These are phyloP conservation scores for Nakaseomyces bracarensis DNA, from an alignment of 1,139 yeast species.

Conservation along the genomic window DNA sequence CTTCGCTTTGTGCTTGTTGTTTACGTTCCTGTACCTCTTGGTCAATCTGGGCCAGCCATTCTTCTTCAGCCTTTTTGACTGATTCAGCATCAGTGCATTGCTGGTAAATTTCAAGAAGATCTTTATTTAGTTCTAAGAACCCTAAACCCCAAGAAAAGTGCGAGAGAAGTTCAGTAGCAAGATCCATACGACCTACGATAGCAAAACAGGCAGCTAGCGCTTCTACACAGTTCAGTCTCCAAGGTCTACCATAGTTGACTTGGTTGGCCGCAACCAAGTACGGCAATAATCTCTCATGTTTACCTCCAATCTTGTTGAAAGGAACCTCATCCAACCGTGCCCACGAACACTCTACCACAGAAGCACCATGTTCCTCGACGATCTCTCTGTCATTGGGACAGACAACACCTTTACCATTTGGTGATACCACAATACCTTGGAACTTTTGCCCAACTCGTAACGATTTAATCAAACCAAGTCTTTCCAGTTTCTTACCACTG, in stretches of 20 bases:
- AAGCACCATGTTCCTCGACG: conserved; percentile 78
- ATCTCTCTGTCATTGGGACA: conserved; percentile 79
- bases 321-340: conserved; percentile 95
- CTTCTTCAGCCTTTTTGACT: conserved; percentile 63
- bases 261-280: conserved; percentile 94
- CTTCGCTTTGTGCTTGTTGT: conserved; percentile 42
- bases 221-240: conserved; percentile 94
- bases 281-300: conserved; percentile 77
- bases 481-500: conserved; percentile 86
- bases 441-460: conserved; percentile 86
- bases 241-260: conserved; percentile 93
- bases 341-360: conserved; percentile 99
- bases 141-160: conserved; percentile 92
- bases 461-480: conserved; percentile 74
- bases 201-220: conserved; percentile 97
- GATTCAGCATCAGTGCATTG: conserved; percentile 75
- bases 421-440: conserved; percentile 84
- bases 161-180: conserved; percentile 71
- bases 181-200: conserved; percentile 81
- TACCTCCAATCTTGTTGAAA: conserved; percentile 84
- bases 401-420: conserved; percentile 84
- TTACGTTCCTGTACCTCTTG: conserved; percentile 61
- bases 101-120: conserved; percentile 64
- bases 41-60: conserved; percentile 64
- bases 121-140: conserved; percentile 74